Evolutionary conservation across 2,329 filamentous ascomycete species (phyloP), one percentile per base, ranked within the genome.

Genomic region (Pleoardoris graminearum): DNA sequence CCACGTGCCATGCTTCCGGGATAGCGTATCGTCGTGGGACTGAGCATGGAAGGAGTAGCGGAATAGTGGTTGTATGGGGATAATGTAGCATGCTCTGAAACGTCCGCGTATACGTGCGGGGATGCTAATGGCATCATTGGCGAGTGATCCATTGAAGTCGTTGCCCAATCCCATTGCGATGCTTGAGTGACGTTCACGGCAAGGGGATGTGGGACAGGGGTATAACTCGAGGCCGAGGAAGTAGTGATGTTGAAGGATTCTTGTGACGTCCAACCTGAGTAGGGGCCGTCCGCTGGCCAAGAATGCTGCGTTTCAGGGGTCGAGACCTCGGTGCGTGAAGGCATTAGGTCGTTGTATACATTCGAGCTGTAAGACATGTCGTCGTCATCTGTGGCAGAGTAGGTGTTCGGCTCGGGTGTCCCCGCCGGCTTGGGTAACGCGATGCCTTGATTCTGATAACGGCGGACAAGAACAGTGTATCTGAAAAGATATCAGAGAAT

Each of bases 361-460:
- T 39, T 55, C 8, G 62, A 48, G 3, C 42, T 35, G 29, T 59
- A 54, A n/a, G 57, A 52, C 10, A 54, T 47, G 8, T 55, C 54
- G 10, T 64, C 63, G n/a, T 65, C 63, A 27, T 66, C 62, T 8
- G 48, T 48, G 10, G 56, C 55, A 14, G 58, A 53, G 39, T 61
- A 62, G 30, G 59, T 55, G 38, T 51, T 54, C 3, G 58, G 50
- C 30, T 66, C 63, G 14, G 60, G 59, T 25, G 60, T 60, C n/a
- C 51, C 61, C 32, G 59, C 53, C n/a, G 57, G 58, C 27, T 59
- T 59, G 4, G 65, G 60, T 36, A 70, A 54, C 7, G 52, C 46
- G 47, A 70, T 66, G 45, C 68, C 66, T 48, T 63, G 60, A 38
- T 68, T 67, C 45, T 67, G 63, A 29, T 67, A 70, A 49, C 62